Conservation (phyloP, 805 yeast species). For the Metschnikowia rubicola region DNA sequence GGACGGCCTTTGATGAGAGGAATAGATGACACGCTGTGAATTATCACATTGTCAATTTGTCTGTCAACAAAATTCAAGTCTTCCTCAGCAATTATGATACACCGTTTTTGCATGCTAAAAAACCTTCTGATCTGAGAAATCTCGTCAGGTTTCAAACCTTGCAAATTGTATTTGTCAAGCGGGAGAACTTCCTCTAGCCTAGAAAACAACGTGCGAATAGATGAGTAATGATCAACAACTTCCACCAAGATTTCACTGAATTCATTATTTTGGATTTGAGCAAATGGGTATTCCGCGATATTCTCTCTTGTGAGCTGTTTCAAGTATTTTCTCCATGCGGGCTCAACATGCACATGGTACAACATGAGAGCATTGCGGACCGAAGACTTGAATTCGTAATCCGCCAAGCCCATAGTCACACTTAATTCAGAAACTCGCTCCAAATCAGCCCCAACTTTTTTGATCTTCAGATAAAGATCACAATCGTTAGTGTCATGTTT, state of each 20-base stretch:
- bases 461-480: constrained; percentile 1
- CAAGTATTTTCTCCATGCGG: constrained; percentile 18
- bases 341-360: constrained; percentile 18
- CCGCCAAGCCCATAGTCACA: constrained; percentile 14
- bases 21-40: background rate
- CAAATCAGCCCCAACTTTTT: constrained; percentile 8
- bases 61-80: constrained; percentile 3
- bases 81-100: constrained; percentile 2
- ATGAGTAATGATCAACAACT: constrained; percentile 8
- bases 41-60: constrained; percentile 7
- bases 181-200: constrained; percentile 7
- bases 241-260: background rate
- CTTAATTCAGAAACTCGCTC: constrained; percentile 13
- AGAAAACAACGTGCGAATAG: constrained; percentile 8
- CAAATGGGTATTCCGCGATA: constrained; percentile 12
- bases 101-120: constrained; percentile 1
- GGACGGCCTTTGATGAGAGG: background rate
- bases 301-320: constrained; percentile 4
- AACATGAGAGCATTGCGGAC: constrained; percentile 20
- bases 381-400: constrained; percentile 15
- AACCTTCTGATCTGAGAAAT: background rate
- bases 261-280: background rate
- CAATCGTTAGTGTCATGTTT: constrained; percentile 4
- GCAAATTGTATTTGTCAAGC: constrained; percentile 6
- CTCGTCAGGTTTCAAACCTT: background rate